phyloP scores from a whole-genome alignment of 179 eudicot species.

The Spinacia oleracea region DNA sequence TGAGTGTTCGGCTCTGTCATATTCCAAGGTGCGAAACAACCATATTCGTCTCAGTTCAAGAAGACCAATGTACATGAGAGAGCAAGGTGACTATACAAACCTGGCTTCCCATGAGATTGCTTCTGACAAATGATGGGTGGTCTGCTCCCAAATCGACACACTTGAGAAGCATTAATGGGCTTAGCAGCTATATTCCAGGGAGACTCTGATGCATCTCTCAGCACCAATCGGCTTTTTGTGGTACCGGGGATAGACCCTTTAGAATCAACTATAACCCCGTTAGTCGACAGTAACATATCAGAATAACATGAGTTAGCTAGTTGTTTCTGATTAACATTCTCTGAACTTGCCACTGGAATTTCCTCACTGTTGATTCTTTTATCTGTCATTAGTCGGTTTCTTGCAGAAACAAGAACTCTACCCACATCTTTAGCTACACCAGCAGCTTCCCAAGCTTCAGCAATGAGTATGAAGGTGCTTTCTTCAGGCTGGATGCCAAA shows the following conservation, averaged over 20 bases:
- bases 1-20: conserved; percentile 2
- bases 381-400: conserved; percentile 11
- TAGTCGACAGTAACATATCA: conserved; percentile 32
- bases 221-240: conserved; percentile 42
- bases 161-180: conserved; percentile 30
- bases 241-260: conserved; percentile 30
- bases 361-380: conserved; percentile 26
- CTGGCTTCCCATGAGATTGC: conserved; percentile 46
- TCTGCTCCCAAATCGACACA: conserved; percentile 46
- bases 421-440: conserved; percentile 44
- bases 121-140: conserved; percentile 40
- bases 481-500: conserved; percentile 52
- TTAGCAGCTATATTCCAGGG: conserved; percentile 33
- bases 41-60: conserved; percentile 39
- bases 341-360: conserved; percentile 30
- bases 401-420: conserved; percentile 23
- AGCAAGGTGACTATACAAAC: conserved; percentile 43
- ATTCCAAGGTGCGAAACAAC: not conserved
- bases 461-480: conserved; percentile 47
- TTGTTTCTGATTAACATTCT: conserved; percentile 34
- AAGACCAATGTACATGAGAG: conserved; percentile 50
- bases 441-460: conserved; percentile 55
- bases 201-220: conserved; percentile 46
- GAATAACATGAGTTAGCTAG: conserved; percentile 24
- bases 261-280: conserved; percentile 33